Evolutionary conservation across 176 grass and related monocot species (phyloP), one percentile per base, ranked within the genome.

Genomic region (Phoenix roebelenii): DNA sequence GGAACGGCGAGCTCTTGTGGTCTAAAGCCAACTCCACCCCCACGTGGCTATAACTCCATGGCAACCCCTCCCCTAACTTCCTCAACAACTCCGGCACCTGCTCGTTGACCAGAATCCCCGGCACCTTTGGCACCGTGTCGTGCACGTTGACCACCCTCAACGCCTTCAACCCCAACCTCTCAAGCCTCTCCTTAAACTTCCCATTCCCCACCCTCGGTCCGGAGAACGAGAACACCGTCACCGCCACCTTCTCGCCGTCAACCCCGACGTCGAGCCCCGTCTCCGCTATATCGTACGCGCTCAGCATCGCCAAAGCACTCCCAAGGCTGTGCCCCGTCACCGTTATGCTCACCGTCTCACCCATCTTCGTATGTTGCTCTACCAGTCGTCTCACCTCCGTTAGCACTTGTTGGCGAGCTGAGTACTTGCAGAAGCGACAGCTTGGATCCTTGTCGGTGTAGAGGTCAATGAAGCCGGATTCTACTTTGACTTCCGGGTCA

Each of bases 361-460:
- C 91, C 1, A 3, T 50, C 55, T 5, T 64, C 0, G 70, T 5
- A 60, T 90, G 75, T 6, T 64, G 62, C 5, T 18, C 54, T 4
- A 88, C 72, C 7, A 96, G 83, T 3, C 76, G 80, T 16, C 72
- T 72, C 44, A 96, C 72, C 86, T 96, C 92, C 16, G 64, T 23
- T 12, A 96, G 68, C 2, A 96, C 77, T 83, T 96, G 92, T 60
- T 96, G 80, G 3, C 86, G 67, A 3, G 86, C 86, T 0, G 86
- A 90, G 80, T 90, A 87, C 80, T 85, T 90, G 80, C 86, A 90
- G 86, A 90, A 87, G 26, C 86, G 77, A 84, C 92, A 96, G n/a
- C 22, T 63, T 0, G 83, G 74, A 68, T 96, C 92, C 60, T 77
- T 77, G 72, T 85, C 82, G 15, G 80, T 84, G 74, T 96, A 96